phyloP scores from a whole-genome alignment of 257 asterid genomes.

The Gentiana straminea region DNA sequence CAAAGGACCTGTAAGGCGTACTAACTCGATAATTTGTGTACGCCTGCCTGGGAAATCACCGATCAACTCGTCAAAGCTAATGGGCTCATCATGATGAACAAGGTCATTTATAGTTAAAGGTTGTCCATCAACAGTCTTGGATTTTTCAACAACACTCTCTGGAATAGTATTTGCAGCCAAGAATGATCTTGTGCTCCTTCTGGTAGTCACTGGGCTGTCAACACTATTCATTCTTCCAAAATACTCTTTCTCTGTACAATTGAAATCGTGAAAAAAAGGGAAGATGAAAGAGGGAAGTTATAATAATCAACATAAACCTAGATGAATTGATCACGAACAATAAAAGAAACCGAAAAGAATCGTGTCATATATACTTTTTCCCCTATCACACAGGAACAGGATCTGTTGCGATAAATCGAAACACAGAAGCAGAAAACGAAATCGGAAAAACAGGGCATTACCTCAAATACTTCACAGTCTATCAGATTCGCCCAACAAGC shows the following conservation, averaged over 20 bases:
- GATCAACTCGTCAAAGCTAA: constrained; percentile 50
- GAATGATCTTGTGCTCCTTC: constrained; percentile 59
- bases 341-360: too few species aligned
- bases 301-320: too few species aligned
- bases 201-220: constrained; percentile 31
- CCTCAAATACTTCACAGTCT: too few species aligned
- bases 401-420: too few species aligned
- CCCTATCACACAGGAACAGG: too few species aligned
- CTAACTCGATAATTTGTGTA: constrained; percentile 48
- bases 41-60: constrained; percentile 56
- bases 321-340: too few species aligned
- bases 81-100: constrained; percentile 28
- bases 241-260: constrained; percentile 4
- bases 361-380: too few species aligned
- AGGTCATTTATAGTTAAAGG: constrained; percentile 37
- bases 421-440: too few species aligned
- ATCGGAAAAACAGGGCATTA: too few species aligned
- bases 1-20: constrained; percentile 61
- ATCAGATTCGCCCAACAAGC: too few species aligned
- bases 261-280: too few species aligned
- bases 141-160: constrained; percentile 23
- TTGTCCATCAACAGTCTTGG: constrained; percentile 14
- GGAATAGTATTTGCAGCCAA: constrained; percentile 25
- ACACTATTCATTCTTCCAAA: constrained; percentile 36
- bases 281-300: too few species aligned